Evolutionary conservation across 371 early-diverging fungal genomes (phyloP), one percentile per base, ranked within the genome.

Genomic region (Paraphysoderma sedebokerense): DNA sequence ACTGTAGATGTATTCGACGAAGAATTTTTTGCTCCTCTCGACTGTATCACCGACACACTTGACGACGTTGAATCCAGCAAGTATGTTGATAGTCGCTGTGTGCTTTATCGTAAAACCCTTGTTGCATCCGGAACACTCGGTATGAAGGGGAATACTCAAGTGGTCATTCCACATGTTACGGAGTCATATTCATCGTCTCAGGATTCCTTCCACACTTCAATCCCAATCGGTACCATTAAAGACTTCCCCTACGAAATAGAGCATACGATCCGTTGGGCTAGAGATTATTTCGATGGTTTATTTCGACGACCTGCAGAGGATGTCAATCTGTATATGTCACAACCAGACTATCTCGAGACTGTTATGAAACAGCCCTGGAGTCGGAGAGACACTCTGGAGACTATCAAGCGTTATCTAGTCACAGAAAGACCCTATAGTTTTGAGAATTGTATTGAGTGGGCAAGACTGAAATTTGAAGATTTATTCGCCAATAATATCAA

Each of bases 71-170:
- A 98, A 50, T 97, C 99, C 19, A 83, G 99, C 55, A 75, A 79
- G 67, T 99, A 99, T 59, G 87, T 98, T 70, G 99, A 99, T 66
- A 64, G 84, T 49, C 82, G 98, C 51, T 97, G 98, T 62, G 92
- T 99, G 15, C 89, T 84, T 62, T 92, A 77, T 65, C 74, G 84
- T 52, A 97, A 89, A 64, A 82, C 98, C 19, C 71, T 99, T 52
- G 66, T 99, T 53, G 99, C 98, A 68, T 88, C 93, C 26, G 99
- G 99, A 22, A 99, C 99, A 0, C 74, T 98, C 13, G 99, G 99
- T 23, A 98, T 99, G 40, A 99, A 98, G 75, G 99, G 99, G 50
- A 98, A 99, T 72, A 95, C 96, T 12, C 99, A 99, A 67, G 87
- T 97, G 7, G 85, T 97, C 8, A 62, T 97, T 47, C 98, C 98